Evolutionary conservation across 2,329 filamentous ascomycete genomes (phyloP).

Genomic region (Fusarium pseudograminearum): DNA sequence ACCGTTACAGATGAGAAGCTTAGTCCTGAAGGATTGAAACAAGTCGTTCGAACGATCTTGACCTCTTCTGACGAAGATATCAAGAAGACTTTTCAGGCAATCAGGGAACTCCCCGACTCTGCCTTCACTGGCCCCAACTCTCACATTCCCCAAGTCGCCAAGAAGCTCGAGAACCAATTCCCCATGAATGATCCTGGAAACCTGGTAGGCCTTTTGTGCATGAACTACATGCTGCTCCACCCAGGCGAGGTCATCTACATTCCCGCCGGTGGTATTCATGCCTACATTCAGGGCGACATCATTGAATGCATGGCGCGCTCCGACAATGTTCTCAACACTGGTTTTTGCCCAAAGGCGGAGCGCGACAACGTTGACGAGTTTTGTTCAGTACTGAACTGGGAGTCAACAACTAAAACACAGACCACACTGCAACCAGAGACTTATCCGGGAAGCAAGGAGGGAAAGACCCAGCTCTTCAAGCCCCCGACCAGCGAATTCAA

Average conservation of each 20-base stretch:
- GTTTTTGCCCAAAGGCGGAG: constrained; percentile 77
- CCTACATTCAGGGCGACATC: constrained; percentile 78
- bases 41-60: constrained; percentile 65
- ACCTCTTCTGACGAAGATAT: constrained; percentile 59
- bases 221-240: constrained; percentile 78
- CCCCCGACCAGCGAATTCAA: constrained; percentile 80
- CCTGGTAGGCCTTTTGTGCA: constrained; percentile 76
- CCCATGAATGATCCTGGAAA: constrained; percentile 72
- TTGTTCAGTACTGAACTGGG: constrained; percentile 71
- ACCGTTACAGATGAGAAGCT: constrained; percentile 51
- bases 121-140: constrained; percentile 61
- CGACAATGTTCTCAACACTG: constrained; percentile 80
- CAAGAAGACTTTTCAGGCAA: constrained; percentile 36
- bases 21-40: constrained; percentile 64
- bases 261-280: constrained; percentile 79
- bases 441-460: constrained; percentile 65
- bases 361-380: constrained; percentile 75
- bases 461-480: constrained; percentile 72
- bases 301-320: constrained; percentile 83
- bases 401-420: constrained; percentile 68
- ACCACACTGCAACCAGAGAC: constrained; percentile 64
- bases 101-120: constrained; percentile 55
- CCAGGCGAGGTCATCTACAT: constrained; percentile 77
- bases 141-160: constrained; percentile 74
- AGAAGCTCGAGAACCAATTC: constrained; percentile 74